Conservation (phyloP, 371 early-diverging fungal genomes). For the Capniomyces stellatus region DNA sequence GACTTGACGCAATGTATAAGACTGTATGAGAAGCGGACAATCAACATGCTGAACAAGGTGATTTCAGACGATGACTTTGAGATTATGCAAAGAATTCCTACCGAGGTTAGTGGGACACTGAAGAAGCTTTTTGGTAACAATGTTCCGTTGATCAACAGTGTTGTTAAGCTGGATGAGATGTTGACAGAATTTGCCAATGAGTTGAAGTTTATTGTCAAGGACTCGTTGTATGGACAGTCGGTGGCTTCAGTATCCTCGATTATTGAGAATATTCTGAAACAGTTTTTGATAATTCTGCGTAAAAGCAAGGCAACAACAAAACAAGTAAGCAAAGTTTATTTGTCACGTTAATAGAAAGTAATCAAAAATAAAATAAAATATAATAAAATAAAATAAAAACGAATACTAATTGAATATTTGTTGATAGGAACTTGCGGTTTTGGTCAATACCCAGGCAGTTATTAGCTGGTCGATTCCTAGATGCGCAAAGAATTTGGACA, state of each 20-base stretch:
- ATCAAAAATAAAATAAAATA: no score
- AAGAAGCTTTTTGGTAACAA: constrained; percentile 15
- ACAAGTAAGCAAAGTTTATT: neutral
- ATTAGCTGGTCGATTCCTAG: constrained; percentile 25
- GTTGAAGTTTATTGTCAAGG: constrained; percentile 21
- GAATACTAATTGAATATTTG: no score
- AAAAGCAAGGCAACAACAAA: constrained; percentile 1
- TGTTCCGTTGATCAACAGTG: constrained; percentile 15
- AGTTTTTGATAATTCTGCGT: constrained; percentile 19
- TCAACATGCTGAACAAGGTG: constrained; percentile 32
- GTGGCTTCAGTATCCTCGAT: constrained; percentile 22
- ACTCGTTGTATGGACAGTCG: constrained; percentile 25
- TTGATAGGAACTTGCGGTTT: constrained; percentile 21
- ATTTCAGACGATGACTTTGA: constrained; percentile 40
- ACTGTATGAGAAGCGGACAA: constrained; percentile 33
- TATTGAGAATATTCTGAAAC: constrained; percentile 26
- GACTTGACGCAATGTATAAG: constrained; percentile 47
- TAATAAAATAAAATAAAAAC: no score
- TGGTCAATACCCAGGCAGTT: constrained; percentile 30
- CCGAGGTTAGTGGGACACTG: constrained; percentile 4
- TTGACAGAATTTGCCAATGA: constrained; percentile 66
- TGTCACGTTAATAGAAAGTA: no score
- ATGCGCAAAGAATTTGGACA: constrained; percentile 17
- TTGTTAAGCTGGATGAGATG: constrained; percentile 32
- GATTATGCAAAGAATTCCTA: constrained; percentile 17